Conservation (phyloP, 495 filamentous ascomycete species). For the Chaetomium fimeti region DNA sequence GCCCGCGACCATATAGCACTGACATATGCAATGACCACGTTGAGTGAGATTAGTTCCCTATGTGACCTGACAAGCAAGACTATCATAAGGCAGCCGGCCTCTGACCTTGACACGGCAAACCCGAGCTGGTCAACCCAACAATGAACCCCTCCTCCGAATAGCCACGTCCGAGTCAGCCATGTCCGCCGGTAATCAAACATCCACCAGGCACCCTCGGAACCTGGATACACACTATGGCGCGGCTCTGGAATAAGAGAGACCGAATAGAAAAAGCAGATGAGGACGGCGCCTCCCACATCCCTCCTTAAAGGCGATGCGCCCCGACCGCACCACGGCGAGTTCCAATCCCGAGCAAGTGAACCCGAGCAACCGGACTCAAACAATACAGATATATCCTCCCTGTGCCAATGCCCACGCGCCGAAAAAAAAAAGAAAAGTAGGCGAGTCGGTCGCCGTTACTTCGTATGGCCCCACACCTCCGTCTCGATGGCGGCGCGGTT, state of each 20-base stretch:
- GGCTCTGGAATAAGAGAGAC: background rate
- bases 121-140: too few relatives aligned
- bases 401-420: too few relatives aligned
- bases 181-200: too few relatives aligned
- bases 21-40: background rate
- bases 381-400: conserved; percentile 3
- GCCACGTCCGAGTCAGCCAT: too few relatives aligned
- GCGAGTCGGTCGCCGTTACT: conserved; percentile 4
- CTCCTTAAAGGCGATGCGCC: conserved; percentile 2
- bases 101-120: too few relatives aligned
- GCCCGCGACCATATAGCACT: too few relatives aligned
- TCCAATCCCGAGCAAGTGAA: conserved; percentile 3
- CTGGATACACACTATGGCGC: too few relatives aligned
- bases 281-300: background rate
- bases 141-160: too few relatives aligned
- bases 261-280: background rate
- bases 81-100: too few relatives aligned
- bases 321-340: conserved; percentile 5
- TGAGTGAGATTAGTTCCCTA: too few relatives aligned
- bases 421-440: background rate
- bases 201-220: too few relatives aligned
- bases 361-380: conserved; percentile 1
- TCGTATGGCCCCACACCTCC: background rate
- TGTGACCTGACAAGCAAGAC: too few relatives aligned
- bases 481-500: conserved; percentile 13